A percentile compares a stretch with the other conserved stretches of the same genome.
phyloP scores from a whole-genome alignment of 2,329 filamentous ascomycete species.

The Sporothrix variecibatus region DNA sequence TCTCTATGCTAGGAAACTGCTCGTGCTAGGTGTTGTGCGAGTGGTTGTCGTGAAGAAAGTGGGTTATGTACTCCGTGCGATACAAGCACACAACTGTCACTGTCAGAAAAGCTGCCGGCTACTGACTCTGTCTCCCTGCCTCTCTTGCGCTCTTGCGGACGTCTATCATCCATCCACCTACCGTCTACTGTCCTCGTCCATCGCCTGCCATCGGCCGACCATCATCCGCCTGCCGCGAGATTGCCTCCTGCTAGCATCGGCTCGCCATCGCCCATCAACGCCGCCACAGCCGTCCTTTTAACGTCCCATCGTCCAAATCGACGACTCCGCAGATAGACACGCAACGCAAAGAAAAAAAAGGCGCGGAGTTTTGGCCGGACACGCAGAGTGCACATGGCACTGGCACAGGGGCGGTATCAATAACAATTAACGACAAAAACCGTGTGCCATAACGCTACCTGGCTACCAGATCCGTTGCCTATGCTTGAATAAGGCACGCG shows the following conservation, averaged over 20 bases:
- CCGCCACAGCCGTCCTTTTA: neutral
- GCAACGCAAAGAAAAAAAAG: neutral
- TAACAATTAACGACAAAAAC: neutral
- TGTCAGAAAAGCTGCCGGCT: neutral
- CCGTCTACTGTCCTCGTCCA: neutral
- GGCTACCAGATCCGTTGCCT: neutral
- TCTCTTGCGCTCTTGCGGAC: neutral
- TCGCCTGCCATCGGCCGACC: neutral
- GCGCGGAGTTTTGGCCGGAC: neutral
- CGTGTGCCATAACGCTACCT: neutral
- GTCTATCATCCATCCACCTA: neutral
- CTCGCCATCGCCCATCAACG: neutral
- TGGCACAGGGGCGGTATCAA: neutral
- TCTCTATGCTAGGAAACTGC: neutral
- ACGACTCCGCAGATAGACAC: neutral
- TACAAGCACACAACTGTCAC: neutral
- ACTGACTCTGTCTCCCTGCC: neutral
- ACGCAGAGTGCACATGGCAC: neutral
- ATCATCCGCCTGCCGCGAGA: neutral
- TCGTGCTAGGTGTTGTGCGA: neutral
- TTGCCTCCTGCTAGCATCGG: neutral
- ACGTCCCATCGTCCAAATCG: neutral
- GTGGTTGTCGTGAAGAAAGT: neutral
- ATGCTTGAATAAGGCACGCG: neutral
- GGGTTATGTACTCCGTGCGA: neutral